Percentiles rank a stretch among this genome's conserved stretches.
Conservation (phyloP, 345 rosid genomes). For the Tarenaya hassleriana region DNA sequence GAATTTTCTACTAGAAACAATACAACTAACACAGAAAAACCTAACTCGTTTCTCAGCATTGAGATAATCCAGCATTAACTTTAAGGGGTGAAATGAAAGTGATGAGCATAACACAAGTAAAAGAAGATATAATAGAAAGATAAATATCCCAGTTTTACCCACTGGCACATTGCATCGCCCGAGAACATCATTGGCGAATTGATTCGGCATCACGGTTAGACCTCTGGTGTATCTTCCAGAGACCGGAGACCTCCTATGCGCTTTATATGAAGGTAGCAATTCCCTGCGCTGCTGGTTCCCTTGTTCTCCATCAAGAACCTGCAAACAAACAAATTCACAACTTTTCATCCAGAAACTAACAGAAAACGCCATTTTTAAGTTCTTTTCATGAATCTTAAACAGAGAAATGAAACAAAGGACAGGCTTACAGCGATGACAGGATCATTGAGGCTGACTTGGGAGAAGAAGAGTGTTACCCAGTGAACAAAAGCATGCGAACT, state of each 20-base stretch:
- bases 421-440: constrained; percentile 79
- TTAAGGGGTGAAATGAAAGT: too few relatives aligned
- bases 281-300: constrained; percentile 58
- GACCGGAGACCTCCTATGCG: constrained; percentile 49
- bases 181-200: constrained; percentile 51
- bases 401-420: neutral
- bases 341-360: neutral
- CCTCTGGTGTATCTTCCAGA: constrained; percentile 32
- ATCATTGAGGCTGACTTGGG: constrained; percentile 68
- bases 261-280: constrained; percentile 81
- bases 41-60: too few relatives aligned
- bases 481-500: constrained; percentile 60
- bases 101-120: too few relatives aligned
- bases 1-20: neutral
- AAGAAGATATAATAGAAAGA: neutral
- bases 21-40: neutral
- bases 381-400: neutral
- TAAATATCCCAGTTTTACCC: constrained; percentile 28
- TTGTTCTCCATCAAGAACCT: constrained; percentile 87
- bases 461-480: constrained; percentile 83
- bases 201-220: constrained; percentile 34
- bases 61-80: too few relatives aligned
- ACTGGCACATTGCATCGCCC: constrained; percentile 81
- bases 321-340: constrained; percentile 21
- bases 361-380: neutral